These are phyloP conservation scores for Trichoderma harzianum DNA, from an alignment of 2,329 filamentous ascomycete genomes.

Conservation along the genomic window DNA sequence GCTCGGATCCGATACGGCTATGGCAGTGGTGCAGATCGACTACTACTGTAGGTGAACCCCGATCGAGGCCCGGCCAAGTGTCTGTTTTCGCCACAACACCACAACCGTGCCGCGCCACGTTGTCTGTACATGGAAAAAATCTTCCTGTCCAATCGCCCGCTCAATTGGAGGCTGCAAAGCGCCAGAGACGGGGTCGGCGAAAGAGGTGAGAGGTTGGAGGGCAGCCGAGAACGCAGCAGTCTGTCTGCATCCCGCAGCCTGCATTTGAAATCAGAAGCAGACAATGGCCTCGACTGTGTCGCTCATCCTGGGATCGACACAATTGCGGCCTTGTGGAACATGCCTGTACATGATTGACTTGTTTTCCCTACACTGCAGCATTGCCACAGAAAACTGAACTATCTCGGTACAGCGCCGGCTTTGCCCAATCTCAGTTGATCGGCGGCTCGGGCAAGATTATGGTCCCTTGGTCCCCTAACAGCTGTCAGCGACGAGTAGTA, in stretches of 20 bases:
- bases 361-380: neutral
- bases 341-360: neutral
- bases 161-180: neutral
- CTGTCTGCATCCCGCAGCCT: neutral
- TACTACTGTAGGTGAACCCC: neutral
- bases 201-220: neutral
- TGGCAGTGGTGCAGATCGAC: neutral
- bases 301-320: neutral
- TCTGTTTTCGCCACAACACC: constrained; percentile 17
- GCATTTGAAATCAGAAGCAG: neutral
- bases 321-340: neutral
- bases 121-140: constrained; percentile 7
- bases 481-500: constrained; percentile 2
- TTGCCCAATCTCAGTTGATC: constrained; percentile 3
- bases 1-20: constrained; percentile 5
- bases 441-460: neutral
- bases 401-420: neutral
- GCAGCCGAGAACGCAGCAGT: neutral
- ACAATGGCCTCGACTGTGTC: neutral
- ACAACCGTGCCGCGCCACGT: constrained; percentile 11
- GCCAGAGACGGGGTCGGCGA: constrained; percentile 1
- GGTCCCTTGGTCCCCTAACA: neutral
- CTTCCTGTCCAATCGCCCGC: neutral
- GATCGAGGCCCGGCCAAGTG: constrained; percentile 4
- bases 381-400: neutral